phyloP scores from a whole-genome alignment of 805 yeast species.

The Hanseniaspora lachancei region DNA sequence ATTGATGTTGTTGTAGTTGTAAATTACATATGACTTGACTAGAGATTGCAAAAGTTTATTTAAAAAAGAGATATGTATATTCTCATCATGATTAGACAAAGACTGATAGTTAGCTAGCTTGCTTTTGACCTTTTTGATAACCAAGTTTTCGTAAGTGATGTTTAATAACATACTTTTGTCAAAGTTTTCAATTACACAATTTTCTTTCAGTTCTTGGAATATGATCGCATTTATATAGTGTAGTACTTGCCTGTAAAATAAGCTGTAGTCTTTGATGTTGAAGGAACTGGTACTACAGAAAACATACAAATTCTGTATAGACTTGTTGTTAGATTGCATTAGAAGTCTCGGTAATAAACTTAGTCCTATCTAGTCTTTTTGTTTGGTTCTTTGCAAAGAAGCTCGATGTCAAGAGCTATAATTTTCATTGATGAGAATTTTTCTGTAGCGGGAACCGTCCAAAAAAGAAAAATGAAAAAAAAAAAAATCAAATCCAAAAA shows the following conservation, averaged over 20 bases:
- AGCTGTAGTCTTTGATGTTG: background rate
- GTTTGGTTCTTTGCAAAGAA: background rate
- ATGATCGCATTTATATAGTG: background rate
- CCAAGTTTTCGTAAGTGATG: background rate
- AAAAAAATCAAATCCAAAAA: background rate
- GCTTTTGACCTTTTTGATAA: background rate
- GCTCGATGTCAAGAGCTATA: background rate
- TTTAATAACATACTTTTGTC: constrained; percentile 1
- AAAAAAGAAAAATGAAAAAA: background rate
- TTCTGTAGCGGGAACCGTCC: too few relatives aligned
- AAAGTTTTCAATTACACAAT: background rate
- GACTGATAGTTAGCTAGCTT: background rate
- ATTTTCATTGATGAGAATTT: too few relatives aligned
- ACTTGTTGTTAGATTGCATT: background rate
- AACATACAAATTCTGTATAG: background rate
- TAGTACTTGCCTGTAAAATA: background rate
- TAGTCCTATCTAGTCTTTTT: background rate
- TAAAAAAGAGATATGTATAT: background rate
- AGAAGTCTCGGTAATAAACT: background rate
- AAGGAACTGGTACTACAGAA: background rate
- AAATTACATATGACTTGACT: background rate
- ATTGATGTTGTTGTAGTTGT: constrained; percentile 1
- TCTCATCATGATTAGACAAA: background rate
- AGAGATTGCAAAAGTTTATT: background rate
- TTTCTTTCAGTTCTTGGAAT: background rate